Conservation (phyloP, 257 asterid species). For the Petrea volubilis region DNA sequence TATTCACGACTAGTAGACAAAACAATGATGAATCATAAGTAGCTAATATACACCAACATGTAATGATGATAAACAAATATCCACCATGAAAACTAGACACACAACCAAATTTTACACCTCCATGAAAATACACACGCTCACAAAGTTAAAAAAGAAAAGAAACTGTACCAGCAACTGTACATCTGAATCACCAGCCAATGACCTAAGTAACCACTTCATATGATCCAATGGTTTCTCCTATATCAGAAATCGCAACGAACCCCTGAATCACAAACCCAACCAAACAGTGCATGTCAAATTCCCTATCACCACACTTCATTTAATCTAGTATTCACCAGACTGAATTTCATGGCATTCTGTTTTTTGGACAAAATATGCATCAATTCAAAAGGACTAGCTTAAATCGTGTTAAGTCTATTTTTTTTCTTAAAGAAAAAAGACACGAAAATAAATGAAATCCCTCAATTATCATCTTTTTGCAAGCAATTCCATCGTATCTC, state of each 20-base stretch:
- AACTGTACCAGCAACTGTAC: constrained; percentile 39
- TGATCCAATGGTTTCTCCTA: constrained; percentile 40
- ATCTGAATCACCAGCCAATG: constrained; percentile 36
- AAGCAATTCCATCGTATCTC: neutral
- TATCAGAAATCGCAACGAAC: constrained; percentile 26
- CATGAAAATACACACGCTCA: neutral
- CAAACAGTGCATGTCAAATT: constrained; percentile 13
- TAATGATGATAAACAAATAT: neutral
- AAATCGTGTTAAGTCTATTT: neutral
- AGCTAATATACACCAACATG: neutral
- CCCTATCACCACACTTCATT: neutral
- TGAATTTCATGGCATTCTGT: neutral
- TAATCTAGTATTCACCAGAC: neutral
- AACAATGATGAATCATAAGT: neutral
- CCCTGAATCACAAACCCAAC: constrained; percentile 30
- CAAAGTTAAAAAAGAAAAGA: too few species aligned
- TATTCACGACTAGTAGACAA: neutral
- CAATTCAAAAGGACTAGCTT: neutral
- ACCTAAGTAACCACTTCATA: constrained; percentile 47
- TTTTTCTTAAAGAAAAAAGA: neutral
- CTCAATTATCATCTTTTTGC: neutral
- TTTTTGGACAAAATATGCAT: neutral
- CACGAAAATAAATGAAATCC: neutral
- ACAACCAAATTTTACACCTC: constrained; percentile 11
- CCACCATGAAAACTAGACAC: neutral